Base-by-base conservation (phyloP, 2,329 filamentous ascomycete species). In the Monosporascus sp. region DNA sequence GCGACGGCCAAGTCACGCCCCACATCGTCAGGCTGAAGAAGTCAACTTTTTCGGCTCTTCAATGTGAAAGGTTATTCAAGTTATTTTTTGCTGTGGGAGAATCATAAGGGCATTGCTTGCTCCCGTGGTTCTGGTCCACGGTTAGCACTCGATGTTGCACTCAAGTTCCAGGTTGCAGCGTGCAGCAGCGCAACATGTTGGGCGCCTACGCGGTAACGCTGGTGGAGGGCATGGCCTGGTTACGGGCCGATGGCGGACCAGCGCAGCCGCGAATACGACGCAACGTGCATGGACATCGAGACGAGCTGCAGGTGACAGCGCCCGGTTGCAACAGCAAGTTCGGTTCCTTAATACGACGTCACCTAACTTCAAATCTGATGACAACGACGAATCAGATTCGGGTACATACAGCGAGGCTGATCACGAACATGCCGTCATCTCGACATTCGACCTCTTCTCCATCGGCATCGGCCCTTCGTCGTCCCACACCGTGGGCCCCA, bases 381-480 rank as follows among this genome's bases (percentile, higher is more conserved):
- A 56, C 17, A 62, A 61, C 11, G 68, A 69, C 27, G 69, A 72
- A 1, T 60, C 64, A 4, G 59, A 70, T 3, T 59, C 68, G 2
- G 73, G 74, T 50, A 72, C 69, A 11, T 78, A 78, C 61, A 77
- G 72, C 55, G 76, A 78, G 57, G 69, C 75, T 1, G 75, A 77
- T 47, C 73, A 76, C 47, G 76, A 78, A 58, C 76, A 78, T 58
- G 76, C 76, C 53, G 76, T 78, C 60, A 78, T 78, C 52, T 78
- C 76, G 2, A 75, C 76, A 0, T 78, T 78, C 56, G 76, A 78
- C 60, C 68, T 78, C 37, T 78, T 78, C 63, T 78, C 75, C 35
- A 77, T 78, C 50, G 76, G 76, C 58, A 78, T 78, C 57, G 76
- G 76, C 0, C 76, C 76, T 11, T 78, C 75, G 0, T 78, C 76